Evolutionary conservation across 345 rosid genomes (phyloP).

Genomic region (Carallia pectinifolia): DNA sequence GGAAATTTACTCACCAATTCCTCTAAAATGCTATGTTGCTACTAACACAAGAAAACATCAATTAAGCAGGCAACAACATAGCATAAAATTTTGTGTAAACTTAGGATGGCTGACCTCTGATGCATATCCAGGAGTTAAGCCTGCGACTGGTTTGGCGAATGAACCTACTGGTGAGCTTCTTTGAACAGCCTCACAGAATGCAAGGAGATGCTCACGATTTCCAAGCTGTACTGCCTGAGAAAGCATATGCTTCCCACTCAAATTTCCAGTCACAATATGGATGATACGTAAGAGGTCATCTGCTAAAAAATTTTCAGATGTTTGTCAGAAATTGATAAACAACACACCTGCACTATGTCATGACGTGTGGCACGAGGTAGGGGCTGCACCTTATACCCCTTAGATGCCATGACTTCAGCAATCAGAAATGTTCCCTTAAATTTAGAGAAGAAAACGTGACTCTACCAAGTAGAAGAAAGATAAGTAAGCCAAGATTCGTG

Average conservation of each 20-base stretch:
- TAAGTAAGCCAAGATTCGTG: background rate
- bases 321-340: background rate
- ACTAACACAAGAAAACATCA: too few relatives aligned
- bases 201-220: slow-evolving; percentile 47
- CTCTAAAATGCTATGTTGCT: too few relatives aligned
- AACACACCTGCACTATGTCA: slow-evolving; percentile 61
- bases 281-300: background rate
- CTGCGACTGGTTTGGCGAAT: slow-evolving; percentile 57
- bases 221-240: slow-evolving; percentile 63
- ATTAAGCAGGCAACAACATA: too few relatives aligned
- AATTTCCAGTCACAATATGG: background rate
- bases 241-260: background rate
- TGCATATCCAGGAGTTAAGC: slow-evolving; percentile 59
- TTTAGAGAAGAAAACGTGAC: slow-evolving; percentile 15
- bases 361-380: slow-evolving; percentile 52
- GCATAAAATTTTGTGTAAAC: background rate
- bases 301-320: background rate
- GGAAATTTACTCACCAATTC: background rate
- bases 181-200: slow-evolving; percentile 68
- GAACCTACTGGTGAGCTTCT: slow-evolving; percentile 64
- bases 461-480: slow-evolving; percentile 1
- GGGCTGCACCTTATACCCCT: slow-evolving; percentile 67
- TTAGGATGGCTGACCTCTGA: slow-evolving; percentile 45
- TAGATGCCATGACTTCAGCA: slow-evolving; percentile 67
- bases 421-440: slow-evolving; percentile 51